Evolutionary conservation across 1,284 basidiomycete species (phyloP).

Genomic region (Ceratobasidium sp.): DNA sequence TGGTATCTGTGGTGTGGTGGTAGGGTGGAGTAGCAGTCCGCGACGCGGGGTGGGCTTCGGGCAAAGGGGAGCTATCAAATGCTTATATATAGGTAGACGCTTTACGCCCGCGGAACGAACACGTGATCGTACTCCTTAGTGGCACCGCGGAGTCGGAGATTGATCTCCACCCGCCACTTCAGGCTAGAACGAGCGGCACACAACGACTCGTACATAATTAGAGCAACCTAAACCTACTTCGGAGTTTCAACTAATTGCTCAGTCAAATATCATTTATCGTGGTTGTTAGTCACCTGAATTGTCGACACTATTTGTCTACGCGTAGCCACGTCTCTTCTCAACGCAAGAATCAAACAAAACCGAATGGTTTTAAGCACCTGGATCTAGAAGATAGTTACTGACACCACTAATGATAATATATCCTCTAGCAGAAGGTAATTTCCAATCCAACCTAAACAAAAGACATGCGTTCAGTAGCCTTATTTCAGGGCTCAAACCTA

Average conservation of each 20-base stretch:
- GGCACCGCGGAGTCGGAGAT: background rate
- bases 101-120: constrained; percentile 12
- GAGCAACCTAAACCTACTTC: background rate
- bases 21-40: background rate
- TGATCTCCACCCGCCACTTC: background rate
- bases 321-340: no score
- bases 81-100: background rate
- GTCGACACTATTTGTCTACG: no score
- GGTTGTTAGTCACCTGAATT: no score
- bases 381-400: no score
- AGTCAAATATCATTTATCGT: no score
- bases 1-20: constrained; percentile 46
- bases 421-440: background rate
- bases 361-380: no score
- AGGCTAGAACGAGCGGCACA: background rate
- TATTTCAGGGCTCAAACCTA: background rate
- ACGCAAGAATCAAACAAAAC: no score
- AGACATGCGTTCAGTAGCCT: background rate
- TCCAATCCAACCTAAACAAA: background rate
- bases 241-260: no score
- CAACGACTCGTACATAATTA: background rate
- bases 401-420: no score
- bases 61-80: constrained; percentile 31
- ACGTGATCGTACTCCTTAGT: background rate
- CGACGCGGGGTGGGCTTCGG: constrained; percentile 24